phyloP scores from a whole-genome alignment of 208 protist genomes.

The Herpetomonas tarakana region DNA sequence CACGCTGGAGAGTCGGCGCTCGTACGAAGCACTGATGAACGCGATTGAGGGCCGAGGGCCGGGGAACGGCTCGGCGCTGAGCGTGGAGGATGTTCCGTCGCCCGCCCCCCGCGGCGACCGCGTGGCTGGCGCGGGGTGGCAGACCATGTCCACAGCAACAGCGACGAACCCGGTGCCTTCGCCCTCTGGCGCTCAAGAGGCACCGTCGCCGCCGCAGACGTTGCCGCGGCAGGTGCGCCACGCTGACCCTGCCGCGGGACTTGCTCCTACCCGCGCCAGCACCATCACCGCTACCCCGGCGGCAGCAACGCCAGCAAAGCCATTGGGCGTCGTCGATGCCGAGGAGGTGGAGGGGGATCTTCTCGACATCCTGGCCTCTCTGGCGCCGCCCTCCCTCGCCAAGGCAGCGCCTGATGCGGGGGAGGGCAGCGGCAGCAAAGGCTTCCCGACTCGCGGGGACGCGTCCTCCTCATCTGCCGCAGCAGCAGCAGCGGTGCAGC shows the following conservation, averaged over 20 bases:
- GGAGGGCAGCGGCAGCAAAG: neutral
- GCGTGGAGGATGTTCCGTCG: neutral
- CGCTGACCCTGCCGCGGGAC: too few relatives aligned
- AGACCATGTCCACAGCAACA: neutral
- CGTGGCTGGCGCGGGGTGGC: too few relatives aligned
- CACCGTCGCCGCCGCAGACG: neutral
- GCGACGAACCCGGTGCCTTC: too few relatives aligned
- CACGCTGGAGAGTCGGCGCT: conserved; percentile 45
- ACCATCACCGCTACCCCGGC: too few relatives aligned
- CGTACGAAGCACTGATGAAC: conserved; percentile 69
- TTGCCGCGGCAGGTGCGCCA: neutral
- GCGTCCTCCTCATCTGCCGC: neutral
- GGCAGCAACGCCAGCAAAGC: neutral
- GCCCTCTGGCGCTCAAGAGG: too few relatives aligned
- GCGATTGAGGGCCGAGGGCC: conserved; percentile 38
- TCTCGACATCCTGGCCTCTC: neutral
- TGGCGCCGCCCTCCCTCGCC: neutral
- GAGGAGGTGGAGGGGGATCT: neutral
- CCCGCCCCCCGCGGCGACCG: too few relatives aligned
- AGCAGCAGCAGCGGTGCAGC: neutral
- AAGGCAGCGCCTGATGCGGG: neutral
- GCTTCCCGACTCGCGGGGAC: too few relatives aligned
- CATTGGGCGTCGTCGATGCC: too few relatives aligned
- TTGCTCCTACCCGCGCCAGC: too few relatives aligned
- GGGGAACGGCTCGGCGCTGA: neutral